phyloP scores from a whole-genome alignment of 140 eudicot genomes.

The Ambrosia hybrid region DNA sequence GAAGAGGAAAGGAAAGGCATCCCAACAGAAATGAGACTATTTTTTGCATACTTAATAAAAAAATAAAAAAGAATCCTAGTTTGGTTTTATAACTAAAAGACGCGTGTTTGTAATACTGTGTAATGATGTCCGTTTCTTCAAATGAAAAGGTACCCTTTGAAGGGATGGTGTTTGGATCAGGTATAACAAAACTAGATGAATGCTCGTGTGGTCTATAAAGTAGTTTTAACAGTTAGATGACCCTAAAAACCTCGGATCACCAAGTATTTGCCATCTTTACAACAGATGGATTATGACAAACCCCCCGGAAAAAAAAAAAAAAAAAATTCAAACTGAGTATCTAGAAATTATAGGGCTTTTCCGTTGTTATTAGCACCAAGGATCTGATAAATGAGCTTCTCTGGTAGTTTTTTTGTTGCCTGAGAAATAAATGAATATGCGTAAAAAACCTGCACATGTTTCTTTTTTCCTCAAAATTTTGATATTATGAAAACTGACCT shows the following conservation, averaged over 20 bases:
- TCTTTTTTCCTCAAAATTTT: background rate
- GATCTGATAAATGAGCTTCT: constrained; percentile 69
- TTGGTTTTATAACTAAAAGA: constrained; percentile 6
- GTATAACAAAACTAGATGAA: too few species aligned
- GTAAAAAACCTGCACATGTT: background rate
- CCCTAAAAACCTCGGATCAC: background rate
- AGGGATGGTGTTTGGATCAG: background rate
- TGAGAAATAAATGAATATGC: constrained; percentile 22
- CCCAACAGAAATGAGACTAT: background rate
- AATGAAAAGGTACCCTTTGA: background rate
- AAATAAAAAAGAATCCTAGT: constrained; percentile 1
- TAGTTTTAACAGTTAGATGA: background rate
- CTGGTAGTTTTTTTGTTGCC: constrained; percentile 81
- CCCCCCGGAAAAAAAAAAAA: background rate
- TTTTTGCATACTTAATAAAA: background rate
- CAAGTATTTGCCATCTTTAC: background rate
- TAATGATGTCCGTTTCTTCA: constrained; percentile 12
- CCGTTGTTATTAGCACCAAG: constrained; percentile 28
- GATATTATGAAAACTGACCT: constrained; percentile 50
- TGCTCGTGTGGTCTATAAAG: constrained; percentile 1
- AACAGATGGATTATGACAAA: background rate
- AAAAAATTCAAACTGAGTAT: too few species aligned
- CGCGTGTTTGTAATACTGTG: constrained; percentile 15
- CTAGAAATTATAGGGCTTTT: constrained; percentile 15
- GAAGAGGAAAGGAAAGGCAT: constrained; percentile 34